Evolutionary conservation across 305 asterid species (phyloP).

Genomic region (Fraxinus paxiana): DNA sequence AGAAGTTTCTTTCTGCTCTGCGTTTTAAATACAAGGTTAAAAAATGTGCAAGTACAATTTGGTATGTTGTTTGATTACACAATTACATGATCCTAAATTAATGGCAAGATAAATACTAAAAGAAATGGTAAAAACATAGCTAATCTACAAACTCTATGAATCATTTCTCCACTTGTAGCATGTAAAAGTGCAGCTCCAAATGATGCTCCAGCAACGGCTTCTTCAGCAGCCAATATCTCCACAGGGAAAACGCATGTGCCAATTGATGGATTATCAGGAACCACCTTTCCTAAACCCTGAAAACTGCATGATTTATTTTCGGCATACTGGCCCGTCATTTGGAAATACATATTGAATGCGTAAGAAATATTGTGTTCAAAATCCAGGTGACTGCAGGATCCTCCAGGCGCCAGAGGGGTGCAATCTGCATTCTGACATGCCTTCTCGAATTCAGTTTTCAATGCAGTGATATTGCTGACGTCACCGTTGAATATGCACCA

Average conservation of each 20-base stretch:
- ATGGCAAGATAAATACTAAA: not conserved
- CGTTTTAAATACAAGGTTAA: not conserved
- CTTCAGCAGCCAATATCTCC: conserved; percentile 11
- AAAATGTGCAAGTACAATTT: not conserved
- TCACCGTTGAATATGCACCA: conserved; percentile 45
- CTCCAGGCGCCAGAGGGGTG: conserved; percentile 25
- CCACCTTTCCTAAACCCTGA: conserved; percentile 9
- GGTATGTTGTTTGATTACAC: not conserved
- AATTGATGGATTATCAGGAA: not conserved
- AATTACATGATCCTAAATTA: not conserved
- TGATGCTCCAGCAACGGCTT: not conserved
- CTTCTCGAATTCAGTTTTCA: not conserved
- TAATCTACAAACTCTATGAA: not conserved
- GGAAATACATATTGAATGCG: conserved; percentile 35
- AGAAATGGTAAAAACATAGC: not conserved
- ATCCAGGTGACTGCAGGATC: conserved; percentile 30
- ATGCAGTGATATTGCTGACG: not conserved
- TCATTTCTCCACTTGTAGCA: not conserved
- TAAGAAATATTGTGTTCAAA: conserved; percentile 27
- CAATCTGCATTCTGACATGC: conserved; percentile 38
- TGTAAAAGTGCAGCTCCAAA: not conserved
- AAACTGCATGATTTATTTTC: conserved; percentile 15
- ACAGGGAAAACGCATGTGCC: not conserved
- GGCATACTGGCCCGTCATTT: conserved; percentile 20
- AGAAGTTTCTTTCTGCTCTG: not conserved